Base-by-base conservation (phyloP, 1,284 basidiomycete genomes). In the Cutaneotrichosporon cutaneum region DNA sequence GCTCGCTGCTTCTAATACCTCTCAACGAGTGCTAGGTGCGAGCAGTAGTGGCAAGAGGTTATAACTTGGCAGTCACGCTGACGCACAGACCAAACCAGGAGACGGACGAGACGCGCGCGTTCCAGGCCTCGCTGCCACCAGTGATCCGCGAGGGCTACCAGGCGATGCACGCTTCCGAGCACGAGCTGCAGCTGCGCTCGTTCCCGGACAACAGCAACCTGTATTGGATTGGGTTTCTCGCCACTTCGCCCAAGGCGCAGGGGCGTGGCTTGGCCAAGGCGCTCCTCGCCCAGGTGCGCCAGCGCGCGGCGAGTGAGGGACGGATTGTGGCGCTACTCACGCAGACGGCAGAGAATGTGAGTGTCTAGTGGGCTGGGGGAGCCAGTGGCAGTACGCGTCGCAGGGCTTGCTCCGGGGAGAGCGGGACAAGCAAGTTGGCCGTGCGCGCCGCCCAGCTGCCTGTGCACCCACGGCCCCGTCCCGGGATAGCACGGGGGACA, bases 141-240 rank as follows among this genome's bases (percentile, higher is more conserved):
- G 33, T n/a, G 13, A 26, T 54, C 35, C 35, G 52, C 0, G 22
- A 35, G 21, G 52, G 30, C 3, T 13, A 39, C 21, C 22, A 54
- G 18, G 24, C 21, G 13, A 39, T 54, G 33, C 33, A 39, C 21
- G 35, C 10, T 1, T 13, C 52, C 52, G 52, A 54, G 35, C 33
- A 35, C 14, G 52, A 26, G 4, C 52, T 54, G 22, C 52, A 54
- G 22, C 16, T 36, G 6, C 52, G 22, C 35, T 22, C 33, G 9
- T 54, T 54, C 35, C 52, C 52, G 13, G 52, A 54, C 22, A 39
- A 36, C 52, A 54, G 33, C 13, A 26, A 54, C 35, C 21, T 26
- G 35, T 54, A 54, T 22, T 59, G 27, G n/a, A 59, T 53, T 21
- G 51, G 51, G 42, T 52, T 52, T 30, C 51, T 52, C 58, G 52